Conservation (phyloP, 768 basidiomycete genomes). For the Naematelia encephala region DNA sequence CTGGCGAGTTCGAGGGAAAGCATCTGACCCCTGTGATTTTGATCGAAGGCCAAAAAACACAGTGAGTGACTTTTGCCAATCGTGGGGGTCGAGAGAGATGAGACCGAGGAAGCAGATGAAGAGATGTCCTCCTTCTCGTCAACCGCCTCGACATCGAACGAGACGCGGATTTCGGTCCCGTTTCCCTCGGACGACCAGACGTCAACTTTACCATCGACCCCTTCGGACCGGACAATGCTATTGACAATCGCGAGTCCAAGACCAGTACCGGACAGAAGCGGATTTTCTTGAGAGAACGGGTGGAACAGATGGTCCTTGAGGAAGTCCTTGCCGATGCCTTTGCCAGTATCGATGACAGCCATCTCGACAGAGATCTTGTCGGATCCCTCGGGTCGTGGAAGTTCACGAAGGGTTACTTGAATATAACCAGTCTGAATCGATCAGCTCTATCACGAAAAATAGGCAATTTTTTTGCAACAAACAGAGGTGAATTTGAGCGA, state of each 20-base stretch:
- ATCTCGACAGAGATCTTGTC: conserved; percentile 73
- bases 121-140: conserved; percentile 52
- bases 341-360: conserved; percentile 82
- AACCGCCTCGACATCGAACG: conserved; percentile 67
- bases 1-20: conserved; percentile 63
- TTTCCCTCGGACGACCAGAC: conserved; percentile 86
- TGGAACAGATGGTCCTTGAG: conserved; percentile 94
- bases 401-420: conserved; percentile 74
- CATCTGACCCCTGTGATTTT: conserved; percentile 62
- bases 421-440: conserved; percentile 70
- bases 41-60: conserved; percentile 70
- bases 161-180: conserved; percentile 87
- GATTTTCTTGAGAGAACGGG: conserved; percentile 95
- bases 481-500: conserved; percentile 88
- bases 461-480: conserved; percentile 27
- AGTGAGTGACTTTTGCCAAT: conserved; percentile 52
- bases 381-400: conserved; percentile 58
- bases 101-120: conserved; percentile 16
- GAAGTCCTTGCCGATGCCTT: conserved; percentile 92
- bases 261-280: conserved; percentile 86
- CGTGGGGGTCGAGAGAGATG: neutral
- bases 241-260: conserved; percentile 93
- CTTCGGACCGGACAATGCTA: conserved; percentile 80
- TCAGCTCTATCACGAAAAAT: neutral
- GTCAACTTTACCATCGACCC: conserved; percentile 85